phyloP scores from a whole-genome alignment of 352 stramenopile genomes.

The Phytophthora rubi region DNA sequence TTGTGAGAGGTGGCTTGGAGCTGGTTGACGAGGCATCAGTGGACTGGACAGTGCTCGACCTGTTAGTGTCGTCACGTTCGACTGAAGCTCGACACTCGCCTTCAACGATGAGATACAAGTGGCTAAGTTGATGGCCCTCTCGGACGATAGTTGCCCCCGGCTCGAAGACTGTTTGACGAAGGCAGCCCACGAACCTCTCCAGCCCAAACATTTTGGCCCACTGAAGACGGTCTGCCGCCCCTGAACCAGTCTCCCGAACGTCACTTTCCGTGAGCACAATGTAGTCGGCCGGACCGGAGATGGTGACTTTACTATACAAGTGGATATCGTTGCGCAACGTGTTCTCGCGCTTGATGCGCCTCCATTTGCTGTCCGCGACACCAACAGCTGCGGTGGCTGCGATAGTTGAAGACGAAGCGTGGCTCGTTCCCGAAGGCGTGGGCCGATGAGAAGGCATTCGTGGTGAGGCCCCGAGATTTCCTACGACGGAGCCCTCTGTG shows the following conservation, averaged over 20 bases:
- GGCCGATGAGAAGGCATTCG: not conserved
- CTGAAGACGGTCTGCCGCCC: constrained; percentile 41
- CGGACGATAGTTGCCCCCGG: constrained; percentile 34
- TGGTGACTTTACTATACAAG: constrained; percentile 48
- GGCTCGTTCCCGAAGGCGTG: not conserved
- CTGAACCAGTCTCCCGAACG: constrained; percentile 36
- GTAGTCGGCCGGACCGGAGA: constrained; percentile 50
- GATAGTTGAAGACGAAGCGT: constrained; percentile 9
- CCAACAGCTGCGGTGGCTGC: not conserved
- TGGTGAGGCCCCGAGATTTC: constrained; percentile 37
- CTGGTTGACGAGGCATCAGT: constrained; percentile 4
- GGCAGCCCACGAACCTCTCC: constrained; percentile 42
- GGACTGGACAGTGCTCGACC: constrained; percentile 1
- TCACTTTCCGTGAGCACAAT: constrained; percentile 46
- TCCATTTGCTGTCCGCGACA: constrained; percentile 39
- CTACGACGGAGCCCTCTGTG: constrained; percentile 47
- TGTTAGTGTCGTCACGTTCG: constrained; percentile 16
- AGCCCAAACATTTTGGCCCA: constrained; percentile 46
- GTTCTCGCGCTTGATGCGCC: constrained; percentile 46
- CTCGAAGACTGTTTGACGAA: constrained; percentile 44
- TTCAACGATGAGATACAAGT: constrained; percentile 47
- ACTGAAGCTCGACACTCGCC: constrained; percentile 51
- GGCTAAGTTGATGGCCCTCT: constrained; percentile 35
- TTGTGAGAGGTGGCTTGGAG: constrained; percentile 19
- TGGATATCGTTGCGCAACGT: constrained; percentile 38